Conservation (phyloP, 2,329 filamentous ascomycete species). For the Xylaria hypoxylon region DNA sequence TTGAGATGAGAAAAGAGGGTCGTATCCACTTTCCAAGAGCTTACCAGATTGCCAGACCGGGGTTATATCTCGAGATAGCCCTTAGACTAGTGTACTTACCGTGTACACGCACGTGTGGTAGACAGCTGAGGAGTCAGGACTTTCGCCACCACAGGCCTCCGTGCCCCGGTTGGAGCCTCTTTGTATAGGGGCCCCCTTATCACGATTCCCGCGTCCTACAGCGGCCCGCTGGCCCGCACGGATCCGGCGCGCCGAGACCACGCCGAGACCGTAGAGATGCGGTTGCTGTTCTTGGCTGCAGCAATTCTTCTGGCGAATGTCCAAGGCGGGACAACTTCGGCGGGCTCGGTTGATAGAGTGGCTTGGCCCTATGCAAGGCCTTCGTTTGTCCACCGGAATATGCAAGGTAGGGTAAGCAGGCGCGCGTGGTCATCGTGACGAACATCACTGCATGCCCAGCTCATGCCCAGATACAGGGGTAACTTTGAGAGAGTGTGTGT, state of each 20-base stretch:
- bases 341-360: slow-evolving; percentile 24
- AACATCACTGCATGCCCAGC: slow-evolving; percentile 32
- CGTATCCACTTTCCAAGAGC: slow-evolving; percentile 35
- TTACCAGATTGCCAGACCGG: slow-evolving; percentile 7
- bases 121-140: not conserved
- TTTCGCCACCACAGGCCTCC: slow-evolving; percentile 18
- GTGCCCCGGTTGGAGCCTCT: slow-evolving; percentile 29
- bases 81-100: too few relatives aligned
- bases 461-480: slow-evolving; percentile 24
- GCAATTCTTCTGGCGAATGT: slow-evolving; percentile 6
- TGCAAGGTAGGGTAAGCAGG: slow-evolving; percentile 8
- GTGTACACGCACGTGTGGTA: too few relatives aligned
- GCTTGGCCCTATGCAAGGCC: slow-evolving; percentile 29
- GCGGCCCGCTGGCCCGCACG: slow-evolving; percentile 35
- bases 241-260: slow-evolving; percentile 39
- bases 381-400: slow-evolving; percentile 30
- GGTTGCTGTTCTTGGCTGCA: slow-evolving; percentile 36
- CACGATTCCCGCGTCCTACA: slow-evolving; percentile 27
- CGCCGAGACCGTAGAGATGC: slow-evolving; percentile 32
- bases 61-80: not conserved
- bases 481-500: not conserved
- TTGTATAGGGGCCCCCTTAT: slow-evolving; percentile 20
- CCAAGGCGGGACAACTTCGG: slow-evolving; percentile 35
- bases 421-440: slow-evolving; percentile 24
- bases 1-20: slow-evolving; percentile 28